Evolutionary conservation across 306 rosid species (phyloP), one percentile per base, ranked within the genome.

Genomic region (Acmispon strigosus): DNA sequence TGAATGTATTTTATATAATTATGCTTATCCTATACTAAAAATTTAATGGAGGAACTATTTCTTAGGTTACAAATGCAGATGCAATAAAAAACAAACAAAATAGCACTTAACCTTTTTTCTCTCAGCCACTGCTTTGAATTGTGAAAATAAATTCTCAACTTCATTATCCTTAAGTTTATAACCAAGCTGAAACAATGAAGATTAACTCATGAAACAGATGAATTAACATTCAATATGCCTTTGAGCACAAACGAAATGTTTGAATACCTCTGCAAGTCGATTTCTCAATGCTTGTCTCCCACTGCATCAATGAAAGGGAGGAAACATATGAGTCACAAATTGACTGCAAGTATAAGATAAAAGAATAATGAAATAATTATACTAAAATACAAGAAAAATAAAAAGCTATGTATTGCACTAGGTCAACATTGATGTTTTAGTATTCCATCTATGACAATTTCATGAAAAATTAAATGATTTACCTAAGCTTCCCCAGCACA

Each of bases 401-500:
- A 55, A 53, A 55, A 12, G 1, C 32, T 6, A 55, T 22, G 3
- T 54, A n/a, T n/a, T n/a, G n/a, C n/a, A n/a, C n/a, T n/a, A 3
- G 6, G 3, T 24, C 4, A 55, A 24, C 22, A 24, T 0, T 24
- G 10, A 22, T 27, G 4, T 27, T 27, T 27, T 27, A 27, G 32
- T 4, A 27, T 27, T 27, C 32, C 32, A 27, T 27, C 4, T 2
- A 2, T 36, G 9, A 36, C 9, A 36, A 36, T 6, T 6, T 36
- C 10, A 36, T 6, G 0, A 3, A 20, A 11, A 50, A 15, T 24
- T 0, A 58, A 66, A 43, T 29, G 55, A 27, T 47, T 66, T 87
- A 94, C 99, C 99, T 94, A 37, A 94, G 99, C 72, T 89, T 94
- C 27, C 99, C 99, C 6, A 94, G 77, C 54, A 91, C 97, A 55